Evolutionary conservation across 768 basidiomycete genomes (phyloP), one percentile per base, ranked within the genome.

Genomic region (Dictyophora rubrovolvata): DNA sequence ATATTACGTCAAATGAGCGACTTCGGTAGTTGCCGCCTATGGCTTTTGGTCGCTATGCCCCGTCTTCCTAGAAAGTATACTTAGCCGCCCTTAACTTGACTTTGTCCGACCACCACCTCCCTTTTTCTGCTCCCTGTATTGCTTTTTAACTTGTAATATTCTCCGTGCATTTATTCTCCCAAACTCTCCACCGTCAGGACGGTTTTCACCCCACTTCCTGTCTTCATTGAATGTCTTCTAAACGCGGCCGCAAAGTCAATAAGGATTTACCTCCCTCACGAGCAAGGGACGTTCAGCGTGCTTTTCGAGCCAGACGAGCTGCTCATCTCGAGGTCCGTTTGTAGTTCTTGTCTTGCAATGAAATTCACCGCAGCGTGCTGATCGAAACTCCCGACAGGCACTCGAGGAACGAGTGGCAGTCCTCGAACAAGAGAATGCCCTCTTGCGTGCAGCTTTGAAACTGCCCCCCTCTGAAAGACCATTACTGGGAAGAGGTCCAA

Each of bases 251-350:
- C 67, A 91, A 91, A 67, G 77, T 89, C 69, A 86, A 88, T 71
- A 85, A 88, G 70, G 85, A 81, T 66, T 80, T 88, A 50, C 86
- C 87, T 60, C 86, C 86, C 2, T 60, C 59, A 49, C 21, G 90
- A 62, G 90, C 91, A 28, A 76, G 92, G 60, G 92, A 93, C 66
- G 89, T 93, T 17, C 91, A 94, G 69, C 74, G 91, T 67, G 91
- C 90, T 9, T 94, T 93, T 75, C 80, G 91, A 62, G 92, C 91
- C 35, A 77, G 92, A 63, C 82, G 91, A 65, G 90, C 90, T 62
- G 89, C 89, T 59, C 91, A 93, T 70, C 78, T 94, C 56, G 81
- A 86, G 76, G 88, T 89, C 62, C 65, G 75, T 72, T 53, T 63
- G 23, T 23, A 54, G 9, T 55, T 54, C 56, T 51, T 53, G 28